phyloP scores from a whole-genome alignment of 176 grass and related monocot species.

The Zea mays region DNA sequence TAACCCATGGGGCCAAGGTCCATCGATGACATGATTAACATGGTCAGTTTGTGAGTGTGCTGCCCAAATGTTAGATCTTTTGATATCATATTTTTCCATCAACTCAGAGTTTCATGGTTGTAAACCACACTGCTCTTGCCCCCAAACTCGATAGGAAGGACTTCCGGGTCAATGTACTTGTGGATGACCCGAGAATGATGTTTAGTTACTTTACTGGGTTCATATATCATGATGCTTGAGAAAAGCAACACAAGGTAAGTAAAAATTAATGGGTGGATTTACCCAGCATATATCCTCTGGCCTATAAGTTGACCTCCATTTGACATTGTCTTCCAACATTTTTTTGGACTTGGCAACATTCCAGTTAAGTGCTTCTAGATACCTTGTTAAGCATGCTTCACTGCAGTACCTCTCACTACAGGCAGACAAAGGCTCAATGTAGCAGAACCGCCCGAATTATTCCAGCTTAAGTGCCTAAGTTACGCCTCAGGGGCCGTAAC shows the following conservation, averaged over 20 bases:
- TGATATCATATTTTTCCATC: constrained; percentile 76
- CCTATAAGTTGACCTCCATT: constrained; percentile 70
- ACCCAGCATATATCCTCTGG: constrained; percentile 87
- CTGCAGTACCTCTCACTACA: constrained; percentile 48
- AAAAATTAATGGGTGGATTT: not conserved
- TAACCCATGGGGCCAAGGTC: constrained; percentile 23
- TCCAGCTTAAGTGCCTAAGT: too few species aligned
- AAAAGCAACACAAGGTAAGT: not conserved
- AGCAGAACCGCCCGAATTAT: too few species aligned
- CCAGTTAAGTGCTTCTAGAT: constrained; percentile 74
- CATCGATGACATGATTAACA: not conserved
- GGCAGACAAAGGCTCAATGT: constrained; percentile 59
- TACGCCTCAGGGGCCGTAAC: too few species aligned
- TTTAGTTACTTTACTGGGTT: not conserved
- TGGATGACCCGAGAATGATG: constrained; percentile 40
- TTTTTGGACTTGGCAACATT: constrained; percentile 68
- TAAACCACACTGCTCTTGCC: constrained; percentile 61
- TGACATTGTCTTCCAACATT: constrained; percentile 81
- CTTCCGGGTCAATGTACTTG: constrained; percentile 56
- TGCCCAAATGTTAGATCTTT: constrained; percentile 47
- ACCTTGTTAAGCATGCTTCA: constrained; percentile 65
- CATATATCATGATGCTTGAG: not conserved
- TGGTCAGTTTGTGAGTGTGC: constrained; percentile 27
- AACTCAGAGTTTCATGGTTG: constrained; percentile 69
- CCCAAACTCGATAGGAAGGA: constrained; percentile 79